phyloP scores from a whole-genome alignment of 2,329 filamentous ascomycete species.

The Bisporella sp. region DNA sequence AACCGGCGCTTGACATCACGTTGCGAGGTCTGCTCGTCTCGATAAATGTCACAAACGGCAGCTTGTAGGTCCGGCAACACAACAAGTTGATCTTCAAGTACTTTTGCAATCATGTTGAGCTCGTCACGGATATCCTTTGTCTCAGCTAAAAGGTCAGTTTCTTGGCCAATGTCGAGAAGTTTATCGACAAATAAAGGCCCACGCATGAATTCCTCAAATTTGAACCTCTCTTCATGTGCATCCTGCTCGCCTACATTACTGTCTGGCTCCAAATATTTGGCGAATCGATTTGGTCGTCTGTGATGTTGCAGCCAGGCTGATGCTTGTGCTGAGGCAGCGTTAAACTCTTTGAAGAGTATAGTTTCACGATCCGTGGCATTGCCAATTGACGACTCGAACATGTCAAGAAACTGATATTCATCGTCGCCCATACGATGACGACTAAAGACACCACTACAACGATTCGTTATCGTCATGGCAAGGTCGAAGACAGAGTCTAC shows the following conservation, averaged over 20 bases:
- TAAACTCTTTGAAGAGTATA: slow-evolving; percentile 20
- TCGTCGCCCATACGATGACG: slow-evolving; percentile 22
- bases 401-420: slow-evolving; percentile 23
- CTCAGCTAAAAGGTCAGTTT: slow-evolving; percentile 36
- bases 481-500: slow-evolving; percentile 35
- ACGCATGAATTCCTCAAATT: slow-evolving; percentile 14
- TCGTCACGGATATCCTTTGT: slow-evolving; percentile 42
- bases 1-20: slow-evolving; percentile 19
- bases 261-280: slow-evolving; percentile 6
- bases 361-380: slow-evolving; percentile 20
- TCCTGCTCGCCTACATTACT: neutral
- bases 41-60: slow-evolving; percentile 18
- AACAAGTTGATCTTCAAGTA: slow-evolving; percentile 28
- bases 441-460: slow-evolving; percentile 35
- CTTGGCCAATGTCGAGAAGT: slow-evolving; percentile 35
- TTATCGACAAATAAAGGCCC: slow-evolving; percentile 21
- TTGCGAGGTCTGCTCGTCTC: slow-evolving; percentile 13
- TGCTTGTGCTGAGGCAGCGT: slow-evolving; percentile 18
- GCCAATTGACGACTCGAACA: slow-evolving; percentile 22
- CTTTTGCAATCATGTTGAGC: slow-evolving; percentile 38
- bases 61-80: slow-evolving; percentile 19
- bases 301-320: slow-evolving; percentile 18
- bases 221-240: slow-evolving; percentile 24
- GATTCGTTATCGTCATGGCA: slow-evolving; percentile 34
- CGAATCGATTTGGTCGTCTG: slow-evolving; percentile 11